Conservation (phyloP, 176 grass and related monocot species). For the Elymus sibiricus region DNA sequence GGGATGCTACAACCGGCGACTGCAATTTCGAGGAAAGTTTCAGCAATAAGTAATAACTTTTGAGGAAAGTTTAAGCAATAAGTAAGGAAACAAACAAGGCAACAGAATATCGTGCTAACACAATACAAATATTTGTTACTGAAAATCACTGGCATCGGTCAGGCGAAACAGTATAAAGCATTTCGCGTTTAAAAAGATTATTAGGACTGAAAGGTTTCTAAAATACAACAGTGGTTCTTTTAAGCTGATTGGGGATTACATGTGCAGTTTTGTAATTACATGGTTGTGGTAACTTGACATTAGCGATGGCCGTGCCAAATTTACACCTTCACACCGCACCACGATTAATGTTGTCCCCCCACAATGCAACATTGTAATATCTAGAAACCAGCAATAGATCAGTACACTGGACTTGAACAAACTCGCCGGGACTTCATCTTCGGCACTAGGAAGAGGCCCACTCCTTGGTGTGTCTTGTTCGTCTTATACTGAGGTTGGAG, state of each 20-base stretch:
- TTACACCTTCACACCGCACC: slow-evolving; percentile 26
- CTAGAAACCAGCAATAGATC: not conserved
- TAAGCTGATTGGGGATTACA: slow-evolving; percentile 30
- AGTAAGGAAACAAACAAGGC: too few species aligned
- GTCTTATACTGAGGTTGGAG: too few species aligned
- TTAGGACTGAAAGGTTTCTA: not conserved
- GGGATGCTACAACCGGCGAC: too few species aligned
- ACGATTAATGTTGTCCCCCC: not conserved
- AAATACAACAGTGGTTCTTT: slow-evolving; percentile 5
- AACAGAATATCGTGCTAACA: not conserved
- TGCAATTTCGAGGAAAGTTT: too few species aligned
- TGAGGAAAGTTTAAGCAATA: too few species aligned
- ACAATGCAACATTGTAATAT: not conserved
- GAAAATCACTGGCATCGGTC: not conserved
- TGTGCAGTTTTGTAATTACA: slow-evolving; percentile 57
- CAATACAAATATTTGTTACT: not conserved
- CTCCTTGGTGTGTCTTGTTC: too few species aligned
- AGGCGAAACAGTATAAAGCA: not conserved
- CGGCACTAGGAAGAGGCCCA: slow-evolving; percentile 23
- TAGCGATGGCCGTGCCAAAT: not conserved
- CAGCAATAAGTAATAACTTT: too few species aligned
- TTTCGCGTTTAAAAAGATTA: not conserved
- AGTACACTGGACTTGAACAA: not conserved
- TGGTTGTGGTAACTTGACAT: not conserved
- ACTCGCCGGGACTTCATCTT: slow-evolving; percentile 33